phyloP scores from a whole-genome alignment of 306 rosid species.

The Inga oerstediana region DNA sequence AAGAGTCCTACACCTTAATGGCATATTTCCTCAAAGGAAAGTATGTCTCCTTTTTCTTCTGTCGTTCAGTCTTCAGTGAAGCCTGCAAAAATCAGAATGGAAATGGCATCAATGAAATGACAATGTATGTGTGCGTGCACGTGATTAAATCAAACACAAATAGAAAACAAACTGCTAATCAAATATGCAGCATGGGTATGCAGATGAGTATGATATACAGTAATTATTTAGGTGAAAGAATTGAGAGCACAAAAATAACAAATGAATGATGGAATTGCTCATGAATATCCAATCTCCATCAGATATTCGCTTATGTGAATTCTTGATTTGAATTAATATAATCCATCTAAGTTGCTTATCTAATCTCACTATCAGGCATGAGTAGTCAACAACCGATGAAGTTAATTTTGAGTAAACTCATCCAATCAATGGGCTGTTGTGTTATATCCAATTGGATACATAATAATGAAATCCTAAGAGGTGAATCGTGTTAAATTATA shows the following conservation, averaged over 20 bases:
- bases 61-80: conserved; percentile 72
- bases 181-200: background rate
- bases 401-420: background rate
- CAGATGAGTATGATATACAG: background rate
- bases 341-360: background rate
- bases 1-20: conserved; percentile 63
- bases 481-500: background rate
- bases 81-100: conserved; percentile 44
- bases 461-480: background rate
- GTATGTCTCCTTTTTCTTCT: conserved; percentile 73
- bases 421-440: background rate
- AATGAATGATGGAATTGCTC: background rate
- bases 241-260: background rate
- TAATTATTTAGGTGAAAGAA: background rate
- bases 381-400: background rate
- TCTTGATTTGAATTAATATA: background rate
- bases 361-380: background rate
- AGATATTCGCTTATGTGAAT: too few relatives aligned
- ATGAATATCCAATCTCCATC: background rate
- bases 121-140: background rate
- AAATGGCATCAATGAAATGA: background rate
- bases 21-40: conserved; percentile 90
- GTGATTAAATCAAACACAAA: background rate
- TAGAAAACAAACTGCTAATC: background rate
- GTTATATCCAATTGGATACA: background rate